phyloP scores from a whole-genome alignment of 2,329 filamentous ascomycete genomes.

The Tympanopsis confertula region DNA sequence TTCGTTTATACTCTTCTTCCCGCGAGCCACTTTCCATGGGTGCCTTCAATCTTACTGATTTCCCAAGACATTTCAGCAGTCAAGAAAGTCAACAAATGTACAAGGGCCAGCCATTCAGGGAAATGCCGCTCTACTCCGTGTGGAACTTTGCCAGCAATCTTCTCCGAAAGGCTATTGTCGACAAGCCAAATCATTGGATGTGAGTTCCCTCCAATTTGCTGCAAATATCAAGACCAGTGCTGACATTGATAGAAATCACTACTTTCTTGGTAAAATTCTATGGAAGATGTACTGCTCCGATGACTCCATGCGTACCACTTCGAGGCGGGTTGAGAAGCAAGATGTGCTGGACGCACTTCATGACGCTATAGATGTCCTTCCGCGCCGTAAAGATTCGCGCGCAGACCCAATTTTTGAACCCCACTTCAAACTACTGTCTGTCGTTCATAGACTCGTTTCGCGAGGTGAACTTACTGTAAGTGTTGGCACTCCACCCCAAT shows the following conservation, averaged over 20 bases:
- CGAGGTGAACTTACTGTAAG: neutral
- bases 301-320: slow-evolving; percentile 20
- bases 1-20: slow-evolving; percentile 57
- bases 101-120: slow-evolving; percentile 40
- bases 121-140: slow-evolving; percentile 44
- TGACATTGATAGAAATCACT: slow-evolving; percentile 39
- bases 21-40: slow-evolving; percentile 58
- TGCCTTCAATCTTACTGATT: slow-evolving; percentile 50
- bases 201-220: slow-evolving; percentile 18
- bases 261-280: slow-evolving; percentile 59
- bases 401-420: slow-evolving; percentile 58
- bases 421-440: slow-evolving; percentile 59
- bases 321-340: slow-evolving; percentile 16
- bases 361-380: slow-evolving; percentile 47
- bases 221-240: slow-evolving; percentile 2
- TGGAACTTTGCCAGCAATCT: slow-evolving; percentile 55
- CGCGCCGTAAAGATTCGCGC: slow-evolving; percentile 43
- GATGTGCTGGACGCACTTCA: slow-evolving; percentile 44
- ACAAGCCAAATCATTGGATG: slow-evolving; percentile 52
- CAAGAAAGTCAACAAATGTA: slow-evolving; percentile 39
- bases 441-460: slow-evolving; percentile 53
- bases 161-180: slow-evolving; percentile 43
- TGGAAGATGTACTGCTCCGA: slow-evolving; percentile 57
- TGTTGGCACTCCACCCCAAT: neutral
- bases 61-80: slow-evolving; percentile 47